Conservation (phyloP, 345 rosid genomes). For the Bruguiera sexangula region DNA sequence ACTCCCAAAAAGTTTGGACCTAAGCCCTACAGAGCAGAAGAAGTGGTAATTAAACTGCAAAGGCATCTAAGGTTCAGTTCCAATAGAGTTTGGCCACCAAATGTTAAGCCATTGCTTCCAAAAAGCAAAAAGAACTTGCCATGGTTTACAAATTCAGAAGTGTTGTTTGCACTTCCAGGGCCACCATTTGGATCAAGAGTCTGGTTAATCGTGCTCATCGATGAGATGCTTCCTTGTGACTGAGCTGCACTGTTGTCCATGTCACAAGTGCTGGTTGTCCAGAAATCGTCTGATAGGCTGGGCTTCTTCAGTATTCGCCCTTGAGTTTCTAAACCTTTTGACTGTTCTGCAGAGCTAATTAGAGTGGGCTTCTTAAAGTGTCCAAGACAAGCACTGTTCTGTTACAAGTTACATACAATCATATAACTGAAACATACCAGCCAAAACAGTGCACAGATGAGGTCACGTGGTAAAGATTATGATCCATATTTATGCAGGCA, state of each 20-base stretch:
- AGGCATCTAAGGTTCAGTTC: not conserved
- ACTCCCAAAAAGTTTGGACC: no score
- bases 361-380: constrained; percentile 20
- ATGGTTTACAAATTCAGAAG: constrained; percentile 66
- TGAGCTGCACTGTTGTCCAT: constrained; percentile 34
- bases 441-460: not conserved
- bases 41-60: no score
- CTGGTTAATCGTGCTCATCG: constrained; percentile 24
- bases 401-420: constrained; percentile 55
- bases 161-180: constrained; percentile 31
- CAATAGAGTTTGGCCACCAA: not conserved
- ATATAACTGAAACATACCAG: constrained; percentile 22
- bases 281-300: constrained; percentile 26
- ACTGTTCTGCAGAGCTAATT: constrained; percentile 6
- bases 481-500: not conserved
- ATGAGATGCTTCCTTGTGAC: constrained; percentile 34
- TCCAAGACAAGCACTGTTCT: constrained; percentile 58
- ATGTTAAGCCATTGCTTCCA: not conserved
- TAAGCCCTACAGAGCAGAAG: no score
- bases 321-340: constrained; percentile 10
- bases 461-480: not conserved
- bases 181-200: constrained; percentile 22
- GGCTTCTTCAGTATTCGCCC: constrained; percentile 16
- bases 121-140: constrained; percentile 38
- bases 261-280: constrained; percentile 33